Base-by-base conservation (phyloP, 176 grass and related monocot genomes). In the Oryza meridionalis region DNA sequence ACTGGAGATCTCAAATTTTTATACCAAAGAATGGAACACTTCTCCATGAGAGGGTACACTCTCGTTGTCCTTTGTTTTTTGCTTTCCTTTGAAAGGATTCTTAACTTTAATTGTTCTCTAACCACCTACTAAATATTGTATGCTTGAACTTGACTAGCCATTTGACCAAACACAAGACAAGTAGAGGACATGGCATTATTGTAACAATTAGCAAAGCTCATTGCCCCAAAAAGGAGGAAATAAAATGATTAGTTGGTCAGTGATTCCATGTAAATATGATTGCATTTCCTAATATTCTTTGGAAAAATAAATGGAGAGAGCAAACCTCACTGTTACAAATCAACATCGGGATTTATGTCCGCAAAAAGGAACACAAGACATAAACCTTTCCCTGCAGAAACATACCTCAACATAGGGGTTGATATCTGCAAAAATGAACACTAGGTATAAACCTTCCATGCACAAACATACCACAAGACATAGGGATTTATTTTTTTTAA, bases 81-180 rank as follows among this genome's bases (percentile, higher is more conserved):
- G 61, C 61, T 82, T 77, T 73, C 67, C 68, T 53, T 83, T 84
- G 70, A 63, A 65, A 42, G 70, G 62, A 63, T 84, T 82, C 75
- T 80, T 62, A 10, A 11, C 75, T 84, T 87, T 73, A 45, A 58
- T 87, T 87, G 71, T 84, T 83, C 80, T 78, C 84, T 84, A 87
- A 76, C 63, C 76, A 84, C 75, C 76, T 80, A 70, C 69, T 84
- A 55, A 55, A 80, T 87, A 76, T 84, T 80, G 61, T 87, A 84
- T 40, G 76, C 53, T 65, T 70, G 42, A 67, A 19, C 46, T 73
- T 69, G 19, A 3, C 37, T 70, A 75, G 58, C 29, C 38, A 16
- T 40, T 83, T 84, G 84, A 75, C 75, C 11, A 80, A 69, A 83
- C 29, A 45, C 66, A 65, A 68, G 66, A 73, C 43, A 62, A 26